Conservation (phyloP, 306 rosid genomes). For the Echinosophora koreensis region DNA sequence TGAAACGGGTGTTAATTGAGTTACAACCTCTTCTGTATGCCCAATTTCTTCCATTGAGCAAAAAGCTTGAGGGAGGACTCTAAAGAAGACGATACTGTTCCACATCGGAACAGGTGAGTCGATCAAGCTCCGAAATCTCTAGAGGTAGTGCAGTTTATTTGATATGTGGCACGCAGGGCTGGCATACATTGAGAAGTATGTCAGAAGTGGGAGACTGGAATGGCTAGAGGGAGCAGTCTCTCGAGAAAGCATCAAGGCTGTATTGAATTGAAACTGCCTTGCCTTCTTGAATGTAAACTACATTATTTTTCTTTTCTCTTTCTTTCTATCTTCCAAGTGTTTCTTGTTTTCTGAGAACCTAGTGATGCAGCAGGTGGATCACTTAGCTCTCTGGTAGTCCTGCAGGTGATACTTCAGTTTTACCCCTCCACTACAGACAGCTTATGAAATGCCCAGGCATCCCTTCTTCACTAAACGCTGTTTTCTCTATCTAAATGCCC, state of each 20-base stretch:
- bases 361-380: conserved; percentile 74
- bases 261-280: conserved; percentile 72
- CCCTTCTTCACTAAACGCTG: conserved; percentile 59
- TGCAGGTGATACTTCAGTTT: conserved; percentile 67
- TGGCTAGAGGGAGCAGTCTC: conserved; percentile 87
- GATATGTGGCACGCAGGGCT: too few relatives aligned
- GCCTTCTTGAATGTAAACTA: conserved; percentile 68
- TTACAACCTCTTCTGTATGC: too few relatives aligned
- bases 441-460: conserved; percentile 59
- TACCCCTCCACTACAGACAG: conserved; percentile 59
- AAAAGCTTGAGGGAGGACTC: too few relatives aligned
- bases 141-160: too few relatives aligned
- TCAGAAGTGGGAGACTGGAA: conserved; percentile 71
- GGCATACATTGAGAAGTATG: conserved; percentile 72
- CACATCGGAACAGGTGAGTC: too few relatives aligned
- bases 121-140: too few relatives aligned
- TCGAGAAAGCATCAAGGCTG: conserved; percentile 81
- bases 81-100: too few relatives aligned
- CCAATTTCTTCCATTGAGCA: too few relatives aligned
- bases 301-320: neutral
- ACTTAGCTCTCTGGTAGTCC: conserved; percentile 58
- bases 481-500: neutral
- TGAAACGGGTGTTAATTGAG: too few relatives aligned
- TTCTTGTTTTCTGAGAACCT: conserved; percentile 53
- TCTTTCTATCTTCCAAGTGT: neutral